Conservation (phyloP, 2,329 filamentous ascomycete genomes). For the Pseudopithomyces maydicus region DNA sequence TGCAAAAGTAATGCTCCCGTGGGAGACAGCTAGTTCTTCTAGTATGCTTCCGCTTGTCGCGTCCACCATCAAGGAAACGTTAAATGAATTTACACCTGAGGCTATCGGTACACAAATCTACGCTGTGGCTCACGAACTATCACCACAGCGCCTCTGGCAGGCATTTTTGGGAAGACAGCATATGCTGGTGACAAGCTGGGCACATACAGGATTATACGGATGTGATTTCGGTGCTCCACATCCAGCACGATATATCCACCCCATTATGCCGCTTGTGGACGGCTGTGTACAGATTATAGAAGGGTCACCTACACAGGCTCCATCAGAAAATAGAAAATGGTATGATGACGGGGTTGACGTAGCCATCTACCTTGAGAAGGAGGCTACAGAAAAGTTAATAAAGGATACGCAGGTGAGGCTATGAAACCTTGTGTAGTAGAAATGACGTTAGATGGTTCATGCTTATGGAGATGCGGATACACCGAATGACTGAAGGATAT, state of each 20-base stretch:
- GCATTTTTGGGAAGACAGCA: constrained; percentile 1
- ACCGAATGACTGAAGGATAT: constrained; percentile 19
- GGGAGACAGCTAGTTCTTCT: not conserved
- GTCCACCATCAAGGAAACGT: not conserved
- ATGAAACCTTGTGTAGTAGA: not conserved
- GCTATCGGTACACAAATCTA: not conserved
- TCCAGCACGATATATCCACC: not conserved
- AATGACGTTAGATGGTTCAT: not conserved
- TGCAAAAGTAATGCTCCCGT: not conserved
- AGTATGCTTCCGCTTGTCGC: not conserved
- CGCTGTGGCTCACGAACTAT: not conserved
- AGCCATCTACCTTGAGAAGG: constrained; percentile 2
- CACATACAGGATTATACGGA: not conserved
- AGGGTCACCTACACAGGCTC: not conserved
- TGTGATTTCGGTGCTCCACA: not conserved
- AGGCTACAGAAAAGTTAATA: not conserved
- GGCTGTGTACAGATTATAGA: constrained; percentile 5
- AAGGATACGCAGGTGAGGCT: not conserved
- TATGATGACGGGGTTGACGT: constrained; percentile 3
- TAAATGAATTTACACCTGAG: not conserved
- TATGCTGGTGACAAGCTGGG: constrained; percentile 4
- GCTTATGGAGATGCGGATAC: not conserved
- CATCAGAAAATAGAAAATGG: not conserved
- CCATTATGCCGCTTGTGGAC: constrained; percentile 4
- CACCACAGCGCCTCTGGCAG: constrained; percentile 1